Base-by-base conservation (phyloP, 176 grass and related monocot species). In the Guadua angustifolia region DNA sequence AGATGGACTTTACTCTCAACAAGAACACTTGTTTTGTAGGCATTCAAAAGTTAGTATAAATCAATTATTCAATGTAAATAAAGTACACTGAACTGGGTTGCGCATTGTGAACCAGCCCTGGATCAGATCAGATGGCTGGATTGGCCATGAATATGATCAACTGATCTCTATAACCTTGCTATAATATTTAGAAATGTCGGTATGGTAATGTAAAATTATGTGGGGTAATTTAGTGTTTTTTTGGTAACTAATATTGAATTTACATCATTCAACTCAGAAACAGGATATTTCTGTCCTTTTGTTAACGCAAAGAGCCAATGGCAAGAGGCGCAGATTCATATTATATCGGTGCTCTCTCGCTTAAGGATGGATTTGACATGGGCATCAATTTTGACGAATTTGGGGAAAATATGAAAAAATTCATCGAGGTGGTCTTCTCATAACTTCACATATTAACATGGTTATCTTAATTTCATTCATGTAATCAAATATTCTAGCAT, bases 341-440 rank as follows among this genome's bases (percentile, higher is more conserved):
- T 75, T 77, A 85, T 77, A 52, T 77, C 9, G 55, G 66, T 61
- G 49, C 81, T 62, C 57, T 89, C 18, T 71, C 72, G 21, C 5
- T 86, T 6, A 39, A 64, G 39, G 82, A 71, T 89, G 87, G 82
- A 42, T 85, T 76, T 15, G 78, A 85, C 47, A 45, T 85, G 78
- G 49, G 73, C 32, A 66, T 90, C 11, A 29, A 57, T 47, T 67
- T 86, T 50, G 84, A 90, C 0, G 73, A 49, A 25, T 73, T 90
- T 60, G 88, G 76, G 60, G 83, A 86, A 82, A 82, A 86, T 72
- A 11, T 90, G 66, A 86, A n/a, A 35, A 90, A 73, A 72, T 60
- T 86, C 38, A 83, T 90, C 15, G 88, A 90, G 88, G 88, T 89
- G 33, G 11, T 77, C 56, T 38, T 77, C 3, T 82, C 62, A 75